Evolutionary conservation across 208 protist genomes (phyloP), one percentile per base, ranked within the genome.

Genomic region (Trypanosoma platydactyli): DNA sequence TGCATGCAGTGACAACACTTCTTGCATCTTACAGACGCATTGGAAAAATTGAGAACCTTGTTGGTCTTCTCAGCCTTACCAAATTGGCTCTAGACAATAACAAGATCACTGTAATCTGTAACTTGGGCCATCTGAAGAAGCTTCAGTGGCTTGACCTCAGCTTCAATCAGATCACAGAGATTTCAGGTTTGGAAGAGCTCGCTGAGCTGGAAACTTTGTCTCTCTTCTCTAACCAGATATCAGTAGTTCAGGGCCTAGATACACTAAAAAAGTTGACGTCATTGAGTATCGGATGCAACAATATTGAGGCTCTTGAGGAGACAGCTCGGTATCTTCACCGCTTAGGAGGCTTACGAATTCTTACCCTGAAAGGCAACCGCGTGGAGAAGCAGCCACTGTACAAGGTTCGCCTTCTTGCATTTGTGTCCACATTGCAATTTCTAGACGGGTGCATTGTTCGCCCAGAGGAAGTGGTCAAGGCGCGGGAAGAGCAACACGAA

Each of bases 11-110:
- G 15, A 33, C 73, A 44, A 89, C 79, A 15, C 81, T 94, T 51
- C 64, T 89, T n/a, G 71, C 88, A 11, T 94, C 88, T 1, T 92
- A 83, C 51, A 60, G 80, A 15, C 73, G 80, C 16, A 86, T 94
- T 52, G 79, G 83, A 20, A 73, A 86, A 16, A 97, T 98, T 54
- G 92, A 97, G 27, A 98, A 98, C 66, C 73, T 98, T 38, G 79
- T 75, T 61, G 85, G 82, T 5, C 81, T 98, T 13, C 66, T 79
- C 24, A 77, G 76, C 38, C 66, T 98, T 24, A 96, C 86, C 3
- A 98, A 96, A 74, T 80, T 98, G 59, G 82, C 95, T 48, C 79
- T 98, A 33, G 96, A 98, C 72, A 98, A 98, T 79, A 98, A 98
- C 69, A 78, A 88, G 52, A 98, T 98, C 63, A 68, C 68, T 35